Base-by-base conservation (phyloP, 2,329 filamentous ascomycete genomes). In the Orbilia ellipsospora region DNA sequence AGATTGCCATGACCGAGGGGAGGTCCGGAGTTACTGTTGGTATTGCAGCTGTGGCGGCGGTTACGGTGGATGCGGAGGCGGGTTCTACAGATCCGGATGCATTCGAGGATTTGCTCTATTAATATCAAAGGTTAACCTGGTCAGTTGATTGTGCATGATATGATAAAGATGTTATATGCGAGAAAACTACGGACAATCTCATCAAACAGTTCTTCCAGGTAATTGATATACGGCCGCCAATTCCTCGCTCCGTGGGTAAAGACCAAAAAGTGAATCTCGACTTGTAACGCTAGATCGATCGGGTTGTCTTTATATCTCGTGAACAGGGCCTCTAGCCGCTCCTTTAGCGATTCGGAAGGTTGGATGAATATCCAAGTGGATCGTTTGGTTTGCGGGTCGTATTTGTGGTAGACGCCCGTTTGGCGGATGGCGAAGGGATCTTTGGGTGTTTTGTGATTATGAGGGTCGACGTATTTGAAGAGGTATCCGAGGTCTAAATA, bases 371-470 rank as follows among this genome's bases (percentile, higher is more conserved):
- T 74, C 70, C 70, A 74, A 15, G 64, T 36, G 4, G 70, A 62
- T 54, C 59, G 54, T 52, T 68, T 74, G 4, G 56, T 57, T 15
- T 74, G 70, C 7, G 70, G 70, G 36, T 68, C 70, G 57, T 63
- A 74, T 60, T 68, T 74, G 23, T 74, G 70, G 26, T 74, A 74
- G 31, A 74, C 70, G 12, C 70, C 70, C 0, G 70, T 74, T 42
- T 74, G 70, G 13, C 70, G 42, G 13, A 74, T 68, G 6, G 52
- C 51, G 44, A 68, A 74, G 15, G 57, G 57, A 28, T 63, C 60
- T 31, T 60, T 60, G 6, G 63, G 63, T 0, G 23, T 5, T 18
- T 68, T 52, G 16, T 63, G 40, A 16, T 59, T 52, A 18, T 74
- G 70, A 6, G 31, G 26, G 42, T 68, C 70, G 15, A 74, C 70